phyloP scores from a whole-genome alignment of 768 basidiomycete species.

The Kondoa malvinella region DNA sequence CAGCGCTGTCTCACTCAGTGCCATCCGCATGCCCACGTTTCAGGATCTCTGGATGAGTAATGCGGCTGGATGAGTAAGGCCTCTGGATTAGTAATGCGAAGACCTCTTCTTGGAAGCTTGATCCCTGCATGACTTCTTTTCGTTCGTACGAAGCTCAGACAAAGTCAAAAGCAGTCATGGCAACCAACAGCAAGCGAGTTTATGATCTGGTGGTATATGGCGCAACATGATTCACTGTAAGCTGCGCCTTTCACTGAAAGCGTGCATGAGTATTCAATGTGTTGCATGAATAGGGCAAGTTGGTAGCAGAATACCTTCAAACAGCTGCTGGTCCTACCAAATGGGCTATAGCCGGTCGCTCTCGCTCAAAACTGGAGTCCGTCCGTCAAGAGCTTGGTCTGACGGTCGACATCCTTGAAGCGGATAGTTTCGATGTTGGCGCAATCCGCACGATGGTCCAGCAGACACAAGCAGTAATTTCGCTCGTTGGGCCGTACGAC shows the following conservation, averaged over 20 bases:
- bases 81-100: too few species aligned
- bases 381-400: neutral
- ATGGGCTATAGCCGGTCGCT: neutral
- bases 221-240: neutral
- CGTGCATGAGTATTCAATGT: neutral
- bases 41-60: too few species aligned
- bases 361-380: neutral
- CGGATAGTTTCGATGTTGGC: neutral
- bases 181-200: too few species aligned
- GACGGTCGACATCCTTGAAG: neutral
- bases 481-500: neutral
- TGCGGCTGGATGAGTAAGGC: too few species aligned
- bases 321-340: neutral
- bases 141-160: too few species aligned
- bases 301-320: neutral
- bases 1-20: too few species aligned
- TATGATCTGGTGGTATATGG: neutral
- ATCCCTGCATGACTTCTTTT: too few species aligned
- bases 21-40: too few species aligned
- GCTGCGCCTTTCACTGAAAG: neutral
- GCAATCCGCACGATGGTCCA: neutral
- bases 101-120: too few species aligned
- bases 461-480: neutral
- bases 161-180: too few species aligned
- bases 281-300: neutral